These are phyloP conservation scores for Aspergillus sp. DNA, from an alignment of 2,329 filamentous ascomycete genomes.

Conservation along the genomic window DNA sequence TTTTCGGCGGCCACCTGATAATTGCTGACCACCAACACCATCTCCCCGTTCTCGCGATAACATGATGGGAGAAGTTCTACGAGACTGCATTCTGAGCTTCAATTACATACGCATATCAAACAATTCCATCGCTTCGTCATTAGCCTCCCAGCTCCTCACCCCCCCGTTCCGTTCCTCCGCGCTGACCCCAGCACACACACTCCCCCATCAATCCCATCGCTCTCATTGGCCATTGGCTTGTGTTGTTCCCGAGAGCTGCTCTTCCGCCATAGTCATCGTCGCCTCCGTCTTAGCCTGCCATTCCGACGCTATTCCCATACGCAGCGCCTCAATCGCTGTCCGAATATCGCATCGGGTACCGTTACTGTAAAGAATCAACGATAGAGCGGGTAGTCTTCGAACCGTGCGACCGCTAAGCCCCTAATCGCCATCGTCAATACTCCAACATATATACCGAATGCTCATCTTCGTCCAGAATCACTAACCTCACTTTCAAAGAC, in stretches of 20 bases:
- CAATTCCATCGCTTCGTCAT: too few relatives aligned
- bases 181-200: not conserved
- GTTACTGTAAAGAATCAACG: constrained; percentile 44
- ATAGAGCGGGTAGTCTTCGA: constrained; percentile 44
- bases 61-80: not conserved
- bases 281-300: constrained; percentile 22
- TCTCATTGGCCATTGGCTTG: constrained; percentile 7
- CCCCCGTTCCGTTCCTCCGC: not conserved
- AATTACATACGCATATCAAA: not conserved
- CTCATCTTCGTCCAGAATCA: constrained; percentile 1
- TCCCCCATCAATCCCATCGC: not conserved
- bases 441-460: not conserved
- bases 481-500: constrained; percentile 33
- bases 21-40: not conserved
- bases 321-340: constrained; percentile 43
- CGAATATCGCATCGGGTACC: constrained; percentile 36
- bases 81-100: not conserved
- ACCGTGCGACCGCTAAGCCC: constrained; percentile 48
- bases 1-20: constrained; percentile 15
- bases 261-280: not conserved
- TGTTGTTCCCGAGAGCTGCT: not conserved
- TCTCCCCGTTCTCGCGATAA: not conserved
- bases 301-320: constrained; percentile 39
- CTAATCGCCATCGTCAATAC: constrained; percentile 15
- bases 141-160: too few relatives aligned